Percentiles rank a stretch among this genome's conserved stretches.
Evolutionary conservation across 306 rosid species (phyloP).

Genomic region (Trifolium repens): DNA sequence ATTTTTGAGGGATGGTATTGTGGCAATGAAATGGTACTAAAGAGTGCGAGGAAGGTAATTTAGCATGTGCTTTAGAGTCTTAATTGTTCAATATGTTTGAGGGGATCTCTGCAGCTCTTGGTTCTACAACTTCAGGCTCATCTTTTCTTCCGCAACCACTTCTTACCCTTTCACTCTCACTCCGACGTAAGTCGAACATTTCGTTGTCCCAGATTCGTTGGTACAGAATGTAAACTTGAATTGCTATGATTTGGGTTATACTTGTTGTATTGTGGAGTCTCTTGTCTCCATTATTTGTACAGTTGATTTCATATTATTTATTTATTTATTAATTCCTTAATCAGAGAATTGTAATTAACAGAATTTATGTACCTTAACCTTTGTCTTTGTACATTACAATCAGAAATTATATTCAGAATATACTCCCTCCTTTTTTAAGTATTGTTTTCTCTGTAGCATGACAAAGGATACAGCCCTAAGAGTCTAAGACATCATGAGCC

Average conservation of each 20-base stretch:
- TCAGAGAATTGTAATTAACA: not conserved
- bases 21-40: conserved; percentile 32
- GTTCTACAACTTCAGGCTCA: too few relatives aligned
- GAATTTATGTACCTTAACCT: not conserved
- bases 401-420: not conserved
- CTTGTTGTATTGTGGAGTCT: not conserved
- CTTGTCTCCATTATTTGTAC: not conserved
- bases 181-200: too few relatives aligned
- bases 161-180: too few relatives aligned
- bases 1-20: not conserved
- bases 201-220: too few relatives aligned
- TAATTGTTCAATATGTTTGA: not conserved
- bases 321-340: not conserved
- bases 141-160: too few relatives aligned
- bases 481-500: too few relatives aligned
- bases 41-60: conserved; percentile 1
- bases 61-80: not conserved
- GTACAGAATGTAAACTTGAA: not conserved
- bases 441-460: too few relatives aligned
- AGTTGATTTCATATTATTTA: not conserved
- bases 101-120: not conserved
- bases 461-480: too few relatives aligned
- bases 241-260: not conserved
- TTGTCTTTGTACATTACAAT: not conserved
- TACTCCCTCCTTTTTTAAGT: not conserved